Base-by-base conservation (phyloP, 495 filamentous ascomycete species). In the Penicillium soppii region DNA sequence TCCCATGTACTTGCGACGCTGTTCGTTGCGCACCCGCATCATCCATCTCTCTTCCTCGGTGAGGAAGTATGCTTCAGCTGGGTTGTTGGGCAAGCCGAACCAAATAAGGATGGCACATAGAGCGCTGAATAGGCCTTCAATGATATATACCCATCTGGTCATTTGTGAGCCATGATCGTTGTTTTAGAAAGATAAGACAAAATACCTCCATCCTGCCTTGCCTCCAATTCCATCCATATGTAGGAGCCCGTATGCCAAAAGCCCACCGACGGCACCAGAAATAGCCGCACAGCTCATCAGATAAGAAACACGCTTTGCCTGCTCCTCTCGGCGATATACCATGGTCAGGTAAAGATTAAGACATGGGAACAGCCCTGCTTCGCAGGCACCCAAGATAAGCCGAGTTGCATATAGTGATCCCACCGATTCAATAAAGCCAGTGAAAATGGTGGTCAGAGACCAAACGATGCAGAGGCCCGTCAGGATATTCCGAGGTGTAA, bases 311-410 rank as follows among this genome's bases (percentile, higher is more conserved):
- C 74, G 69, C 36, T 72, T 71, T 6, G 72, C 68, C 30, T 74
- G 72, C 40, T 78, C 73, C 42, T 68, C 69, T 5, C 75, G 67
- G 0, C 73, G 70, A 57, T 82, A 80, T 12, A 79, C 74, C 60
- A 75, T 69, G 1, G 74, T 76, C 20, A 79, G 45, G 43, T 83
- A 81, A 33, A 81, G 61, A 29, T 77, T 74, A 15, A 81, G 67
- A 22, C 80, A 80, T 0, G 89, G 89, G 57, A 92, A 90, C 7
- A 92, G 74, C 3, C 84, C 84, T 0, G 83, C 84, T 63, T 88
- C 86, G 29, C 82, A 78, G 1, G 69, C 72, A 3, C 86, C 86
- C 0, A 89, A 70, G 37, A 89, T 73, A 6, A 89, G 58, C 12
- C 85, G 74, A n/a, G 74, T 77, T 9, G 78, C 82, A 42, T 79